Evolutionary conservation across 2,329 filamentous ascomycete species (phyloP), one percentile per base, ranked within the genome.

Genomic region (Calonectria pseudoreteaudii): DNA sequence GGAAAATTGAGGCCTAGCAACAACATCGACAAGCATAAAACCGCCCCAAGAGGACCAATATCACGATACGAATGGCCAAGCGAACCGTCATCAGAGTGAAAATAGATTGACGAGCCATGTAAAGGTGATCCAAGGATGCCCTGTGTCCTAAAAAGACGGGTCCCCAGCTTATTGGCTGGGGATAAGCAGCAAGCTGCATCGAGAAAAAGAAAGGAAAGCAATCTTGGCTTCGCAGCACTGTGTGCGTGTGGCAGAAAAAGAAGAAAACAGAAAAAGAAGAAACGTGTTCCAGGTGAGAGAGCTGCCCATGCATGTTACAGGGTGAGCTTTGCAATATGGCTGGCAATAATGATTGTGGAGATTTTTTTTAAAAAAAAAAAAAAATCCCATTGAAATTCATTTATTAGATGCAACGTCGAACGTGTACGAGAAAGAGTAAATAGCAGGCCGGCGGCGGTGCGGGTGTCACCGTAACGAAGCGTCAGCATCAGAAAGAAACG

Each of bases 61-160:
- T 71, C 31, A 58, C 30, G 28, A 72, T 47, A 49, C 50, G 34
- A 66, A 49, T 26, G 47, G 66, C 18, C 58, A 62, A 41, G 47
- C 31, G 56, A 64, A 31, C 30, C 34, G 23, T 41, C 34, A 38
- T 67, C 10, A 41, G 23, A 47, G 36, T 60, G 56, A 34, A 28
- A 60, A 26, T 60, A 26, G 56, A 38, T 60, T 60, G 56, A 71
- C 38, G 68, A 23, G 38, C 41, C 30, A 64, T 28, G 56, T 34
- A 26, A 58, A 49, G 28, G 38, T 30, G 38, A 64, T 49, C 28
- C 52, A 18, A 67, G 69, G 53, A 49, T 67, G 52, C 23, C 30
- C 31, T 31, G 34, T 64, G 47, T 64, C 56, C 36, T 34, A 44
- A 30, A 68, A 69, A 69, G 56, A 62, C 56, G 53, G 53, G 67